Evolutionary conservation across 2,329 filamentous ascomycete species (phyloP).

Genomic region (Dendrostoma leiphaemia): DNA sequence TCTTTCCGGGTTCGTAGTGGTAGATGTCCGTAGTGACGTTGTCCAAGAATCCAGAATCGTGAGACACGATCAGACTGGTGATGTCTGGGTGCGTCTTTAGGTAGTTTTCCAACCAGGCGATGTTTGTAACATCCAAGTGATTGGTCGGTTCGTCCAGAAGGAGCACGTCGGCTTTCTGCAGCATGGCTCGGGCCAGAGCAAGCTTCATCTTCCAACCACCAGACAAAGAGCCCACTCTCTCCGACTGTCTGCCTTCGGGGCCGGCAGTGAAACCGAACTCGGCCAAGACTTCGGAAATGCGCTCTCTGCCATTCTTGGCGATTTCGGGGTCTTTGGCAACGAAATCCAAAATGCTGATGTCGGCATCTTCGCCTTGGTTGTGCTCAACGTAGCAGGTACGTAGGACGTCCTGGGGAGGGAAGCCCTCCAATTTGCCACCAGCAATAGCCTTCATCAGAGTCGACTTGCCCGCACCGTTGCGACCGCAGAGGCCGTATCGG

Average conservation of each 20-base stretch:
- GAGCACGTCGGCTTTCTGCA: conserved; percentile 93
- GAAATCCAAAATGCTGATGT: conserved; percentile 93
- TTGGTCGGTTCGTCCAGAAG: conserved; percentile 98
- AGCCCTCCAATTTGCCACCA: conserved; percentile 93
- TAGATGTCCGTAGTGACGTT: conserved; percentile 98
- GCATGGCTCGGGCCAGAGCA: conserved; percentile 91
- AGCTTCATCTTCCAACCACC: conserved; percentile 99
- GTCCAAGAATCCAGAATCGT: conserved; percentile 97
- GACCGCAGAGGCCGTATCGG: conserved; percentile 93
- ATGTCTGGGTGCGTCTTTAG: conserved; percentile 95
- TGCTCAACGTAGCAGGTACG: conserved; percentile 98
- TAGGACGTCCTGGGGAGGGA: conserved; percentile 87
- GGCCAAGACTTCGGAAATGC: conserved; percentile 78
- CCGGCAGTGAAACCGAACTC: conserved; percentile 94
- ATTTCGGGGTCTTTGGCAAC: conserved; percentile 87
- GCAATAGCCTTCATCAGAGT: conserved; percentile 97
- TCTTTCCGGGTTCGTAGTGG: conserved; percentile 96
- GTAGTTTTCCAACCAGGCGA: conserved; percentile 94
- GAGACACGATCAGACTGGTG: conserved; percentile 94
- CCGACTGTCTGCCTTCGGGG: conserved; percentile 81
- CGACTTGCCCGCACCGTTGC: conserved; percentile 98
- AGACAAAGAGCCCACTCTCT: conserved; percentile 90
- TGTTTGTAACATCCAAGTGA: conserved; percentile 93
- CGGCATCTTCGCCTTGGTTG: conserved; percentile 97
- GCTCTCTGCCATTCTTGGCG: conserved; percentile 70